A percentile compares a stretch with the other conserved stretches of the same genome.
Conservation (phyloP, 1,139 yeast genomes). For the Candida sanyaensis region DNA sequence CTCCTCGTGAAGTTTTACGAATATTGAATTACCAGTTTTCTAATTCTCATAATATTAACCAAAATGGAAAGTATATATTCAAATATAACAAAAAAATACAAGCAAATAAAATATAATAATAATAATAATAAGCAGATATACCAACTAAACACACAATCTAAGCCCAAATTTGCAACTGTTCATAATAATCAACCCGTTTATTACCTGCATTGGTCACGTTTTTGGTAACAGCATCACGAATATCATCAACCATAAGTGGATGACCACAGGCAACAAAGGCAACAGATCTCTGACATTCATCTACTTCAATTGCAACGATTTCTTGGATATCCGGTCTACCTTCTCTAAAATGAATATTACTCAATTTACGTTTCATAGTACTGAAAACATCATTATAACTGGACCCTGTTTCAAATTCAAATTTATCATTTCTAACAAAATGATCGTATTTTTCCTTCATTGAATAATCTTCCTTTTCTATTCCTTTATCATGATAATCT, state of each 20-base stretch:
- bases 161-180: slow-evolving; percentile 45
- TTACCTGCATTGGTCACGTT: slow-evolving; percentile 23
- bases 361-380: slow-evolving; percentile 21
- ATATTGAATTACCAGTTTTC: no score
- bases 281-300: slow-evolving; percentile 30
- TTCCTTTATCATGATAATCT: slow-evolving; percentile 5
- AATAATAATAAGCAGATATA: not conserved
- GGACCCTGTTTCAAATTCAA: slow-evolving; percentile 8
- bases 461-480: slow-evolving; percentile 1
- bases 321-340: slow-evolving; percentile 35
- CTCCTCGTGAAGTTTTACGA: no score
- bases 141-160: slow-evolving; percentile 17
- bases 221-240: slow-evolving; percentile 37
- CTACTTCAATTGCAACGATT: slow-evolving; percentile 27
- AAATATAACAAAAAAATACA: not conserved
- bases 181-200: slow-evolving; percentile 45
- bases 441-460: slow-evolving; percentile 7
- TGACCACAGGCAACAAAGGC: slow-evolving; percentile 56
- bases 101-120: not conserved
- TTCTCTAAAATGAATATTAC: slow-evolving; percentile 28
- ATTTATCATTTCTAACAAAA: slow-evolving; percentile 8
- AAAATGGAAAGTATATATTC: no score
- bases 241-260: slow-evolving; percentile 50
- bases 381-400: slow-evolving; percentile 4
- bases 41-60: no score